Evolutionary conservation across 805 yeast species (phyloP).

Genomic region (Saturnispora hagleri): DNA sequence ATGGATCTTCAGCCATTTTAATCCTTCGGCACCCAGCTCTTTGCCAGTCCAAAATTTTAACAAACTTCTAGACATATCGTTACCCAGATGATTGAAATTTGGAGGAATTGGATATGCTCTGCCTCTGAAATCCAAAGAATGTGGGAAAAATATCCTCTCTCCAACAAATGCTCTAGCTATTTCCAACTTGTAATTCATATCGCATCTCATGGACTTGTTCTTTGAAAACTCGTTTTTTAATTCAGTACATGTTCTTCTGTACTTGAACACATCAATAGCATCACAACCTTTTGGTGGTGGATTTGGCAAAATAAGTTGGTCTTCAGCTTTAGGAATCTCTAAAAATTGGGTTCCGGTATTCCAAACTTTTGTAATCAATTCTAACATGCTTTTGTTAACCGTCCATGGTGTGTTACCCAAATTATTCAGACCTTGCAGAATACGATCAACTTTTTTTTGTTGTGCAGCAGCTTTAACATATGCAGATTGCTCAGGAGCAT

Average conservation of each 20-base stretch:
- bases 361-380: constrained; percentile 73
- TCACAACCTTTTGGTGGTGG: constrained; percentile 57
- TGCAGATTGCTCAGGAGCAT: constrained; percentile 83
- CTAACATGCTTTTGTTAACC: constrained; percentile 62
- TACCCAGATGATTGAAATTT: constrained; percentile 72
- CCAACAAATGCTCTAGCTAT: constrained; percentile 90
- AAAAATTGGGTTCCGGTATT: constrained; percentile 69
- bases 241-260: constrained; percentile 53
- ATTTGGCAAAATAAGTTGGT: constrained; percentile 40
- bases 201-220: constrained; percentile 83
- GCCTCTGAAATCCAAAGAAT: constrained; percentile 74
- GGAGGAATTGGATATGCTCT: constrained; percentile 79
- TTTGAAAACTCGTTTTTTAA: constrained; percentile 53
- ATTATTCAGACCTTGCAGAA: constrained; percentile 76
- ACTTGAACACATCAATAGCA: constrained; percentile 59
- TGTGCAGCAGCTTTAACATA: constrained; percentile 80
- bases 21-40: constrained; percentile 52
- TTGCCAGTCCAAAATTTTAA: constrained; percentile 72
- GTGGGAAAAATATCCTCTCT: constrained; percentile 70
- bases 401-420: constrained; percentile 91
- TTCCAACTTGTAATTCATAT: constrained; percentile 85
- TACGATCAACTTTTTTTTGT: constrained; percentile 50
- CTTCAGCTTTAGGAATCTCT: constrained; percentile 55
- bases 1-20: constrained; percentile 70
- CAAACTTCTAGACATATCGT: constrained; percentile 66